phyloP scores from a whole-genome alignment of 2,329 filamentous ascomycete genomes.

The Fusarium buxicola region DNA sequence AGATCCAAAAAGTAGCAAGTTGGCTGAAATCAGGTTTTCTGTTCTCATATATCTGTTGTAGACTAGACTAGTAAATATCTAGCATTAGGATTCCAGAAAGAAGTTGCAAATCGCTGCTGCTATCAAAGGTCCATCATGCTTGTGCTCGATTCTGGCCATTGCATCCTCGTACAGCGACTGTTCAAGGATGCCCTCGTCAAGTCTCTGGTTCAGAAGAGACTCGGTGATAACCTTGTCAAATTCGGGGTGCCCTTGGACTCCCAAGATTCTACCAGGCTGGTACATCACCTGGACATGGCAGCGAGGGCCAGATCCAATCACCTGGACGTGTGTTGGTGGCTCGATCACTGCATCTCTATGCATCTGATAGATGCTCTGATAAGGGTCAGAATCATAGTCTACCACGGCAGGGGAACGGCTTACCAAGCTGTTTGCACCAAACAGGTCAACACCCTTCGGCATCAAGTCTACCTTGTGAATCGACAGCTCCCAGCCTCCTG shows the following conservation, averaged over 20 bases:
- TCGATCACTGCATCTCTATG: conserved; percentile 21
- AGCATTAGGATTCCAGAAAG: not conserved
- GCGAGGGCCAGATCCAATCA: conserved; percentile 17
- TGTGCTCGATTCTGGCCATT: conserved; percentile 7
- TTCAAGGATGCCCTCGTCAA: conserved; percentile 9
- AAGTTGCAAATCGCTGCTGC: conserved; percentile 14
- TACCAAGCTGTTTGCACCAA: conserved; percentile 18
- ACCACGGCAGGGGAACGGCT: not conserved
- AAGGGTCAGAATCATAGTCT: not conserved
- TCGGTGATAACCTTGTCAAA: conserved; percentile 18
- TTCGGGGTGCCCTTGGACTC: conserved; percentile 28
- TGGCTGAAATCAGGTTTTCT: too few species aligned
- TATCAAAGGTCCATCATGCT: conserved; percentile 23
- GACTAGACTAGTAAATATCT: not conserved
- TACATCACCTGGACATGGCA: conserved; percentile 24
- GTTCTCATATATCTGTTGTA: too few species aligned
- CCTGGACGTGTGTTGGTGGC: conserved; percentile 10
- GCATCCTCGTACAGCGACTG: conserved; percentile 8
- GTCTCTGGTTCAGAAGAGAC: conserved; percentile 13
- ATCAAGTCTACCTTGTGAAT: conserved; percentile 13
- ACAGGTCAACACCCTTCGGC: conserved; percentile 5
- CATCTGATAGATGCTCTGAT: conserved; percentile 9
- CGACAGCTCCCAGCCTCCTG: conserved; percentile 23
- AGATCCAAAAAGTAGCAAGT: too few species aligned
- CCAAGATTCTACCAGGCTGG: conserved; percentile 17